Base-by-base conservation (phyloP, 2,329 filamentous ascomycete genomes). In the Raffaelea ambrosiae region DNA sequence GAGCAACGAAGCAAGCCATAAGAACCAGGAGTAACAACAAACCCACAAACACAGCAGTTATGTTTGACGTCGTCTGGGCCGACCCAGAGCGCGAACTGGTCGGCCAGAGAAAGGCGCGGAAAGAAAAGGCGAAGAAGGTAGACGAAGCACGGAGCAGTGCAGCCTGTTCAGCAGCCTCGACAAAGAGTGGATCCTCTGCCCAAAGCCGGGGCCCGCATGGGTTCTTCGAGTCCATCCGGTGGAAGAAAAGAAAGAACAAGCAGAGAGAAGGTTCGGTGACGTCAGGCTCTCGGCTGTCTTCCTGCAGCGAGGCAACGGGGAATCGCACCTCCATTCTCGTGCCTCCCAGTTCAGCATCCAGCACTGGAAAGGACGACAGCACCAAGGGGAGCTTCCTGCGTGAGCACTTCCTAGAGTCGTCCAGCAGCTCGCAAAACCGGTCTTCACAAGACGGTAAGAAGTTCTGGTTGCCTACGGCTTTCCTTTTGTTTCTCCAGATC, bases 31-130 rank as follows among this genome's bases (percentile, higher is more conserved):
- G n/a, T n/a, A n/a, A n/a, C n/a, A n/a, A n/a, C n/a, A n/a, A n/a
- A n/a, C n/a, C n/a, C n/a, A n/a, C n/a, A n/a, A n/a, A n/a, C n/a
- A n/a, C n/a, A n/a, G n/a, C 26, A 22, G 5, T 35, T 38, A 81
- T 81, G 77, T 80, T 77, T 58, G 75, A 79, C 57, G 72, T 80
- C 29, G 63, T 76, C 42, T 81, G 77, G 77, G 74, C 74, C 4
- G 76, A 79, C 48, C 73, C 72, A 20, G 65, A 73, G 44, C 64
- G 67, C 49, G 73, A 80, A 61, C 66, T 70, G 9, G 68, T 79
- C 16, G 73, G 75, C 3, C 71, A 80, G 57, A 67, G 71, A 47
- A 70, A 70, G 16, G 66, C 70, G 2, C 70, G 68, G 43, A 79
- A 77, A 55, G 70, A 71, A 51, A 57, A 59, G 42, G 67, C 68